Percentiles rank a stretch among this genome's conserved stretches.
These are phyloP conservation scores for Thalassiosira hispida DNA, from an alignment of 352 stramenopile genomes.

Conservation along the genomic window DNA sequence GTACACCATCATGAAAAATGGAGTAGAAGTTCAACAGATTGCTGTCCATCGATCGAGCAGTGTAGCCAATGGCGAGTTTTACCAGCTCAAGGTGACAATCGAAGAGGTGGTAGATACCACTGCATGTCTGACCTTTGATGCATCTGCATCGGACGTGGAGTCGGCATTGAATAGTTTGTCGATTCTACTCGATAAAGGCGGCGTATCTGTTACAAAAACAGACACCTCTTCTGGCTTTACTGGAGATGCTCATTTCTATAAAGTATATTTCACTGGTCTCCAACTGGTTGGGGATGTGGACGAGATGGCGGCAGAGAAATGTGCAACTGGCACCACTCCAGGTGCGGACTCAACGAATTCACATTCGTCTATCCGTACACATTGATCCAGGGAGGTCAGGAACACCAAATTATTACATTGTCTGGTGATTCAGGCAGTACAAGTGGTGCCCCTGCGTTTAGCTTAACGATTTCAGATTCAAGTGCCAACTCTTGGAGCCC, in stretches of 20 bases:
- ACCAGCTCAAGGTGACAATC: slow-evolving; percentile 61
- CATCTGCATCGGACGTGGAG: slow-evolving; percentile 62
- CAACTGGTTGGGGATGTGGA: slow-evolving; percentile 88
- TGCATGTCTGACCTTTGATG: slow-evolving; percentile 73
- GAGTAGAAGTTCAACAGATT: slow-evolving; percentile 89
- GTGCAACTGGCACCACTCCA: slow-evolving; percentile 28
- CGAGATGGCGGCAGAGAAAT: slow-evolving; percentile 61
- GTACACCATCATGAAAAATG: slow-evolving; percentile 89
- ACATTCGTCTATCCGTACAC: slow-evolving; percentile 72
- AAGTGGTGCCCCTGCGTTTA: slow-evolving; percentile 46
- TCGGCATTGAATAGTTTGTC: slow-evolving; percentile 67
- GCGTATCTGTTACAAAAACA: slow-evolving; percentile 59
- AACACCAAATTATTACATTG: slow-evolving; percentile 87
- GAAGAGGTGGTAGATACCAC: slow-evolving; percentile 56
- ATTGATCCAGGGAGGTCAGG: slow-evolving; percentile 85
- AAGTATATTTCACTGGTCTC: slow-evolving; percentile 91
- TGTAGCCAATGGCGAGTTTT: slow-evolving; percentile 51
- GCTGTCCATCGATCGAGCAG: slow-evolving; percentile 47
- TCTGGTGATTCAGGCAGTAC: slow-evolving; percentile 86
- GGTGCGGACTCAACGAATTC: slow-evolving; percentile 63
- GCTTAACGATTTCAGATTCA: slow-evolving; percentile 48
- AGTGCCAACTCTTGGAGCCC: slow-evolving; percentile 52
- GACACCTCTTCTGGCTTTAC: slow-evolving; percentile 53
- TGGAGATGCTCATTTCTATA: slow-evolving; percentile 88
- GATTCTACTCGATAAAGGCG: slow-evolving; percentile 45